Evolutionary conservation across 441 rosid species (phyloP).

Genomic region (Sinapis alba): DNA sequence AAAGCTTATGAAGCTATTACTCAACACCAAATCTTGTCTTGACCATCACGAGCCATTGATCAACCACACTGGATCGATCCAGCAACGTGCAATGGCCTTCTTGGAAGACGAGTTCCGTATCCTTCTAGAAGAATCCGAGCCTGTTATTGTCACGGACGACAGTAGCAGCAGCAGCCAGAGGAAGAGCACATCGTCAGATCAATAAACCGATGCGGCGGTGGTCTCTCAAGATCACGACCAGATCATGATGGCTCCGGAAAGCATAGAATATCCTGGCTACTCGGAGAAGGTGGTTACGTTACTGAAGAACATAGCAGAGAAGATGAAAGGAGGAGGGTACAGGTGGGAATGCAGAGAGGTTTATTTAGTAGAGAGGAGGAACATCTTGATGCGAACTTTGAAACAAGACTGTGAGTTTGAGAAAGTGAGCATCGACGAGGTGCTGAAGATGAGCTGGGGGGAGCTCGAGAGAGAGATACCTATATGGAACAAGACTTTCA

Average conservation of each 20-base stretch:
- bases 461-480: constrained; percentile 70
- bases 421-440: constrained; percentile 75
- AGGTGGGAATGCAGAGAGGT: constrained; percentile 72
- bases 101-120: constrained; percentile 74
- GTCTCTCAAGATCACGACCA: constrained; percentile 28
- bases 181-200: too few relatives aligned
- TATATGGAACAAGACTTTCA: constrained; percentile 62
- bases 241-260: constrained; percentile 10
- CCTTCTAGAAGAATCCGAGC: constrained; percentile 50
- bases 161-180: constrained; percentile 6
- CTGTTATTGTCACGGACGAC: constrained; percentile 15
- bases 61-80: constrained; percentile 57
- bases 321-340: constrained; percentile 59
- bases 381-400: constrained; percentile 56
- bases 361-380: constrained; percentile 57
- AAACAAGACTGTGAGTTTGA: constrained; percentile 57
- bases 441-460: constrained; percentile 80
- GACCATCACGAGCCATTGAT: constrained; percentile 43
- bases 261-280: constrained; percentile 43
- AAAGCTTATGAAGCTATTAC: constrained; percentile 42
- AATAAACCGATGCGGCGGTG: constrained; percentile 25
- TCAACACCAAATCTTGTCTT: constrained; percentile 42
- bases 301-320: constrained; percentile 57
- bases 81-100: constrained; percentile 68
- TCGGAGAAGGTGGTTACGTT: constrained; percentile 42